Base-by-base conservation (phyloP, 2,329 filamentous ascomycete species). In the Verticillium isaacii region DNA sequence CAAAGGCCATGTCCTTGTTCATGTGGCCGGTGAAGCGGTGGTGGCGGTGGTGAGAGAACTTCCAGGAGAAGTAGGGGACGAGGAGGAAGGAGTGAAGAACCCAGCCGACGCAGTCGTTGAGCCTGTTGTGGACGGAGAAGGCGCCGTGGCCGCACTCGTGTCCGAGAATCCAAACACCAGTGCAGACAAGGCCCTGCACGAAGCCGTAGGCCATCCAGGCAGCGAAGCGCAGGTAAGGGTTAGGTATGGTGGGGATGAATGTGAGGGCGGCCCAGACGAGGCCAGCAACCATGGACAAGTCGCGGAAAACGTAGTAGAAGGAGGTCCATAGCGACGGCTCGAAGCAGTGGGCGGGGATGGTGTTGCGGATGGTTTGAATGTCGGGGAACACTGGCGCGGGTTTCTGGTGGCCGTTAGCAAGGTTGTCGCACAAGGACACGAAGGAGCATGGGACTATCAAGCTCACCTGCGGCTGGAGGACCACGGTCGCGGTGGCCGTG, bases 61-160 rank as follows among this genome's bases (percentile, higher is more conserved):
- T 87, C 89, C 89, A 91, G 57, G 84, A 86, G 77, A 90, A 90
- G 77, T 88, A 92, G 3, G 89, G 89, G 2, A 89, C 87, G 64
- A 89, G 73, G 45, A 91, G 79, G 63, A 82, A 78, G 7, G 85
- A 89, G 79, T 91, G 89, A n/a, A 86, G 74, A 57, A 82, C 71
- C 78, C 87, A 89, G 63, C 89, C 89, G 61, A 87, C 77, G 17
- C 80, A 71, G 69, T 89, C 82, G 72, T 90, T 90, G 65, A 89
- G 70, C 36, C 67, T 71, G 57, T 76, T 76, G 72, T 83, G 79
- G 25, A 76, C 72, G n/a, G 85, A 88, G 72, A 91, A 88, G 57
- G 87, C 86, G 19, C 85, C 84, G 72, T 91, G 89, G 59, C 89
- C 89, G 72, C 85, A 88, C 73, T 91, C 89, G 71, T 91, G 89